Evolutionary conservation across 208 protist genomes (phyloP).

Genomic region (Trypanosoma mega): DNA sequence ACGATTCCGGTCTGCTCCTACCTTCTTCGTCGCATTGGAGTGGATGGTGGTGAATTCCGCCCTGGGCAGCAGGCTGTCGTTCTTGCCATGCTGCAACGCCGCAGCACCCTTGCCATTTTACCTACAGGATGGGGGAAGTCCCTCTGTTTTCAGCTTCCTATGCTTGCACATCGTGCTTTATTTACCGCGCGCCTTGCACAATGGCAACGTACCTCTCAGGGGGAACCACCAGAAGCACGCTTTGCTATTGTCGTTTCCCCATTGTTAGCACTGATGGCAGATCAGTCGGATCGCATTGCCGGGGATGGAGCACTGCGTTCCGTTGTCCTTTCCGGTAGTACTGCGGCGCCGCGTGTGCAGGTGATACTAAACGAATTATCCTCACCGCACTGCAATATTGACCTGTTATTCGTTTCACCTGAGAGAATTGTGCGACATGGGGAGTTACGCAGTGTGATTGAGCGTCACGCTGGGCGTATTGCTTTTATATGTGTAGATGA

Average conservation of each 20-base stretch:
- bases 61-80: constrained; percentile 78
- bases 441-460: constrained; percentile 40
- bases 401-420: constrained; percentile 85
- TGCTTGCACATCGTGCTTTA: constrained; percentile 79
- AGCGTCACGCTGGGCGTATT: constrained; percentile 51
- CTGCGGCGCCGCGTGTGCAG: constrained; percentile 37
- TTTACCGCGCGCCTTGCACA: constrained; percentile 40
- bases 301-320: constrained; percentile 33
- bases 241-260: constrained; percentile 93
- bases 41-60: constrained; percentile 65
- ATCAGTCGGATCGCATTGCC: constrained; percentile 84
- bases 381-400: constrained; percentile 46
- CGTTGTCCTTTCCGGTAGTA: constrained; percentile 57
- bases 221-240: constrained; percentile 19
- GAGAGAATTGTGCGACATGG: constrained; percentile 67
- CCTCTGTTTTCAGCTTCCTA: constrained; percentile 95
- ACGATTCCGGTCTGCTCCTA: constrained; percentile 52
- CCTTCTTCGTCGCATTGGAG: constrained; percentile 60
- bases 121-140: constrained; percentile 97
- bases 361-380: constrained; percentile 40
- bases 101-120: constrained; percentile 88
- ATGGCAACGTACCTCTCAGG: constrained; percentile 42
- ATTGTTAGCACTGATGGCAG: constrained; percentile 95
- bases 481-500: constrained; percentile 94
- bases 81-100: constrained; percentile 52